These are phyloP conservation scores for Alternaria consortialis DNA, from an alignment of 2,329 filamentous ascomycete genomes.

Conservation along the genomic window DNA sequence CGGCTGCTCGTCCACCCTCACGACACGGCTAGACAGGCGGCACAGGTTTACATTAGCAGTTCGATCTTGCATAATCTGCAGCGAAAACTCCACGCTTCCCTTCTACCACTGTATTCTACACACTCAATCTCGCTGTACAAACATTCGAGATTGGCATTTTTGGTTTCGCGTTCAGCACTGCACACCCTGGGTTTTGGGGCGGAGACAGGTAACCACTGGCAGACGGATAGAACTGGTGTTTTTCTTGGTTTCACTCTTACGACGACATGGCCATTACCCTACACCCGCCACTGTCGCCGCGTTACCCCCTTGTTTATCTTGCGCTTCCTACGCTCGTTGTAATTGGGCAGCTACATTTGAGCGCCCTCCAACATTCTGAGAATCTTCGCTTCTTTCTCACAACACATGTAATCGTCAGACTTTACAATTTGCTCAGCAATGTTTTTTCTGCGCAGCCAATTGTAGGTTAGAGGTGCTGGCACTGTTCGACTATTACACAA, in stretches of 20 bases:
- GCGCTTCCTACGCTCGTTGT: constrained; percentile 52
- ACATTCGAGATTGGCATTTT: constrained; percentile 31
- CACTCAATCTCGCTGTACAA: constrained; percentile 29
- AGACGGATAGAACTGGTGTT: constrained; percentile 43
- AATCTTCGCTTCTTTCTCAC: constrained; percentile 43
- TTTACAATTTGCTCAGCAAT: constrained; percentile 30
- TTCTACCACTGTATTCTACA: constrained; percentile 39
- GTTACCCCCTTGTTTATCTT: constrained; percentile 31
- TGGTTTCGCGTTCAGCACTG: constrained; percentile 35
- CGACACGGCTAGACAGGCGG: constrained; percentile 46
- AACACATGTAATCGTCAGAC: constrained; percentile 33
- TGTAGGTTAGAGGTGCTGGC: constrained; percentile 47
- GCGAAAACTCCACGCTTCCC: constrained; percentile 39
- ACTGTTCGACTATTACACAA: constrained; percentile 37
- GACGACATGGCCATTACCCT: constrained; percentile 41
- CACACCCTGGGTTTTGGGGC: constrained; percentile 31
- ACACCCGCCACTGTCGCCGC: constrained; percentile 45
- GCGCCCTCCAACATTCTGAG: constrained; percentile 38
- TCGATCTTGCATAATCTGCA: constrained; percentile 21
- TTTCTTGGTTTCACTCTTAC: constrained; percentile 34
- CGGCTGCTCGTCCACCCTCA: constrained; percentile 41
- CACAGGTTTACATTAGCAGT: constrained; percentile 35
- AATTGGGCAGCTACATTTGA: constrained; percentile 37
- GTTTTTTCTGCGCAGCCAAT: constrained; percentile 23
- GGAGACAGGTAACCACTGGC: constrained; percentile 20